Evolutionary conservation across 2,329 filamentous ascomycete genomes (phyloP), one percentile per base, ranked within the genome.

Genomic region (Alternaria atra): DNA sequence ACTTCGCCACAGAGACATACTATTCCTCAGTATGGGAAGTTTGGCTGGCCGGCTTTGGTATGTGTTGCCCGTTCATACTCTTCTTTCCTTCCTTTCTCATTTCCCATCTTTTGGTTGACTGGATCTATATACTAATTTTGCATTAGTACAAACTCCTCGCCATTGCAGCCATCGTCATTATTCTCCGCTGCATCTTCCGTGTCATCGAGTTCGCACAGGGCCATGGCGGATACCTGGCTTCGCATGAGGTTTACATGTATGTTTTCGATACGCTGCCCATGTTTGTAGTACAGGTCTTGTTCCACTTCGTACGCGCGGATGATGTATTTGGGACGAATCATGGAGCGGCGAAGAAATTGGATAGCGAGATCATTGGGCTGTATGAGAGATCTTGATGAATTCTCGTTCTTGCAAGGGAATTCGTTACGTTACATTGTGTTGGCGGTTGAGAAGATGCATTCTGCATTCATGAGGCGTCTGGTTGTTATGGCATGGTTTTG

Each of bases 141-240:
- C 1, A 12, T 0, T 17, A 48, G 44, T 48, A 34, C 61, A 60
- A 72, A 10, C 75, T 77, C 0, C 73, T 86, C 17, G 29, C 83
- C 85, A 64, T 51, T 8, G 77, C 80, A 35, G 82, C 79, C 57
- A 60, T 73, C 0, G 69, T 86, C 39, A 84, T 86, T 67, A 76
- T 86, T 63, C 42, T 84, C 8, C 77, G 85, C 48, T 82, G 76
- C 17, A 63, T 85, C 2, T 84, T 85, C 57, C 80, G 84, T 20
- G 74, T 55, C 2, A 25, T 55, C 5, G 53, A 55, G 27, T 55
- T 55, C 84, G 66, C 74, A 1, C 71, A 80, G 60, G 83, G 84
- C 3, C 74, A 80, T 40, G 65, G 74, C 32, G 84, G 84, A 2
- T 80, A 78, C 32, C 67, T 86, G 29, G 71, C 83, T 44, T 66